These are phyloP conservation scores for Leptoxyphium fumago DNA, from an alignment of 2,329 filamentous ascomycete species.

Conservation along the genomic window DNA sequence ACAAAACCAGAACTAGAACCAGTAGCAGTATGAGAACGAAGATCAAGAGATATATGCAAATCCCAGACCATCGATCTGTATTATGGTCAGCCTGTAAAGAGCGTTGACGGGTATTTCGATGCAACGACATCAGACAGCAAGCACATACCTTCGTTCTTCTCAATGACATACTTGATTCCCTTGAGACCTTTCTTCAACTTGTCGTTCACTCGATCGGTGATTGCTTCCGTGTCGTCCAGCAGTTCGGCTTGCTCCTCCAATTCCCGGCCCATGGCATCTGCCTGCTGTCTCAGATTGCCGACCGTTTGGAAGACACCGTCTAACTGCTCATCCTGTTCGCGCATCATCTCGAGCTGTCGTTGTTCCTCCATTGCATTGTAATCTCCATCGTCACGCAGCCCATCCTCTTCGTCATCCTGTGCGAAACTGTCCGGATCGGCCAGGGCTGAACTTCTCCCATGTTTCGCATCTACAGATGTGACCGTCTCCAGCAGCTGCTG, in stretches of 20 bases:
- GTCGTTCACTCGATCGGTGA: slow-evolving; percentile 77
- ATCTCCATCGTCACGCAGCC: slow-evolving; percentile 30
- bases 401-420: slow-evolving; percentile 23
- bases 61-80: slow-evolving; percentile 59
- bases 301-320: slow-evolving; percentile 90
- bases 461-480: slow-evolving; percentile 24
- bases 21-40: slow-evolving; percentile 76
- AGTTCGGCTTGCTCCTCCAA: slow-evolving; percentile 88
- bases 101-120: neutral
- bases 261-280: slow-evolving; percentile 90
- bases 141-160: slow-evolving; percentile 69
- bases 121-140: slow-evolving; percentile 4
- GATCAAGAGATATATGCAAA: slow-evolving; percentile 80
- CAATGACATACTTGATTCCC: slow-evolving; percentile 71
- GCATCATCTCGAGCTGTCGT: slow-evolving; percentile 81
- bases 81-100: no score
- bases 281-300: slow-evolving; percentile 77
- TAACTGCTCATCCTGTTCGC: slow-evolving; percentile 83
- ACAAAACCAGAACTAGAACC: slow-evolving; percentile 44
- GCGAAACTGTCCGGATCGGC: slow-evolving; percentile 44
- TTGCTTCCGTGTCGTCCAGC: slow-evolving; percentile 67
- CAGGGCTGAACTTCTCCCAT: slow-evolving; percentile 27
- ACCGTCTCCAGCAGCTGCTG: slow-evolving; percentile 57
- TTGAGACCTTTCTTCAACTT: slow-evolving; percentile 75
- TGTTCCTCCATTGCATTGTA: slow-evolving; percentile 70